Percentiles rank a stretch among this genome's conserved stretches.
phyloP scores from a whole-genome alignment of 2,329 filamentous ascomycete genomes.

The Cladosporium cucumerinum region DNA sequence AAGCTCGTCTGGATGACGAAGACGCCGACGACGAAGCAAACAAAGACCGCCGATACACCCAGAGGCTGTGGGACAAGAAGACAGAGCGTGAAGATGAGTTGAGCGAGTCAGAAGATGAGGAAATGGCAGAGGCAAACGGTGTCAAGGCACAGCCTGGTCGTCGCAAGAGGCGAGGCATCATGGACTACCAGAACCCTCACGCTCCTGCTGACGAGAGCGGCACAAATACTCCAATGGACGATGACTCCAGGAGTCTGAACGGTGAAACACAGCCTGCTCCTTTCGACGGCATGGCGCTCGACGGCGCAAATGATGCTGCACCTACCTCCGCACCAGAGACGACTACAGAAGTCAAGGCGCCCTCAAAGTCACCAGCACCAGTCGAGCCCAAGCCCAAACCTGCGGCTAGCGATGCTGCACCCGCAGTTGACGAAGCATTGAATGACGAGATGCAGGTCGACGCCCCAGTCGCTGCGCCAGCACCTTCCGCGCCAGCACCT shows the following conservation, averaged over 20 bases:
- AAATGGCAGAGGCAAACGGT: conserved; percentile 70
- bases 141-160: conserved; percentile 54
- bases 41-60: conserved; percentile 76
- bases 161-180: conserved; percentile 55
- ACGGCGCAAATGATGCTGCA: conserved; percentile 23
- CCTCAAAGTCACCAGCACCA: conserved; percentile 19
- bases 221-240: conserved; percentile 38
- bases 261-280: conserved; percentile 25
- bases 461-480: neutral
- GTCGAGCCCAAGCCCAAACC: conserved; percentile 6
- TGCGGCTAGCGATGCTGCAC: conserved; percentile 14
- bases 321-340: conserved; percentile 26
- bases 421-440: conserved; percentile 34
- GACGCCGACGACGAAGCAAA: conserved; percentile 85
- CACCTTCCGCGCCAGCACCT: conserved; percentile 11
- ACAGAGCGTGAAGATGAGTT: conserved; percentile 71
- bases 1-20: conserved; percentile 63
- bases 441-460: conserved; percentile 34
- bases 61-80: conserved; percentile 77
- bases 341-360: conserved; percentile 28
- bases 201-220: conserved; percentile 52
- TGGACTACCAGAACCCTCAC: conserved; percentile 59
- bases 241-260: conserved; percentile 31
- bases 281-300: conserved; percentile 27
- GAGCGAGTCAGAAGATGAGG: conserved; percentile 79